Percentiles rank a stretch among this genome's conserved stretches.
Evolutionary conservation across 306 rosid species (phyloP).

Genomic region (Acacia melanoxylon): DNA sequence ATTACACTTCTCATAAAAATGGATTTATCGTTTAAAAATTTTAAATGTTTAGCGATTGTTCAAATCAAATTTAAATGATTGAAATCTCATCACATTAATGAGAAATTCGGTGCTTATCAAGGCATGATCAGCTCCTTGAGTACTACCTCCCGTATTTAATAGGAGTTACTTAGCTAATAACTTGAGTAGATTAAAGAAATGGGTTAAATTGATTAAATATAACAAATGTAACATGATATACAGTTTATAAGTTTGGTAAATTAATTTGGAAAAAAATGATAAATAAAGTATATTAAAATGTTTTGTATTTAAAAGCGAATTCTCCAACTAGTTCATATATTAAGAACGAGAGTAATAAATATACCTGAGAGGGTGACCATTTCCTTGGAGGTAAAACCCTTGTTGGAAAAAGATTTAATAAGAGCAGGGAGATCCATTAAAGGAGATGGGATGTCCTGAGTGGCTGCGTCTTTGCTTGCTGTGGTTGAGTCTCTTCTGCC

Average conservation of each 20-base stretch:
- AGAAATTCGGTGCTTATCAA: too few relatives aligned
- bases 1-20: too few relatives aligned
- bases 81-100: too few relatives aligned
- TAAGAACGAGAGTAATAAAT: too few relatives aligned
- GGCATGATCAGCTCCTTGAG: neutral
- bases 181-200: neutral
- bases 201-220: neutral
- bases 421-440: constrained; percentile 49
- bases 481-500: constrained; percentile 78
- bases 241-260: neutral
- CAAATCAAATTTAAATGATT: too few relatives aligned
- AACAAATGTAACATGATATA: neutral
- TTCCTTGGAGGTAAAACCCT: constrained; percentile 60
- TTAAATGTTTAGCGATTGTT: too few relatives aligned
- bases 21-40: too few relatives aligned
- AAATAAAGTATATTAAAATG: too few relatives aligned
- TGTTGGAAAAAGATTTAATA: constrained; percentile 49
- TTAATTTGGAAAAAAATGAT: neutral
- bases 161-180: too few relatives aligned
- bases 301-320: too few relatives aligned
- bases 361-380: constrained; percentile 75
- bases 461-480: constrained; percentile 66
- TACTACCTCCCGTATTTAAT: too few relatives aligned
- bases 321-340: too few relatives aligned
- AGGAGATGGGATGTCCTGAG: constrained; percentile 64